These are phyloP conservation scores for Fusarium sp. DNA, from an alignment of 2,329 filamentous ascomycete genomes.

Conservation along the genomic window DNA sequence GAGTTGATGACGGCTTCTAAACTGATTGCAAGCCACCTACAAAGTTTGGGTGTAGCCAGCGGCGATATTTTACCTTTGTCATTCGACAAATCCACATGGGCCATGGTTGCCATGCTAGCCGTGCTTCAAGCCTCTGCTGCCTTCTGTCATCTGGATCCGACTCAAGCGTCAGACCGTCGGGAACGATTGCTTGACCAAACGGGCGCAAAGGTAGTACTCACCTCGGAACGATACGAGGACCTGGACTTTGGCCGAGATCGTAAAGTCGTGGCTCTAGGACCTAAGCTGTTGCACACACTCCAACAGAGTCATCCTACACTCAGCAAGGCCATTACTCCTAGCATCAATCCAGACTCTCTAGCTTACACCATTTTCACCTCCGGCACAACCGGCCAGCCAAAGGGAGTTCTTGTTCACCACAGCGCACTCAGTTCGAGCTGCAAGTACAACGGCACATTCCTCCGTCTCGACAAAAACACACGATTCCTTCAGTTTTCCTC, in stretches of 20 bases:
- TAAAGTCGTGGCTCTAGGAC: slow-evolving; percentile 8
- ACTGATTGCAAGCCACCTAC: neutral
- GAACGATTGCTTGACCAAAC: neutral
- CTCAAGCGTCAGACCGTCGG: slow-evolving; percentile 23
- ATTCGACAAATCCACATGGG: slow-evolving; percentile 25
- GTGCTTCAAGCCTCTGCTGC: slow-evolving; percentile 53
- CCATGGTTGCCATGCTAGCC: slow-evolving; percentile 49
- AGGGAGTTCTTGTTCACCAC: slow-evolving; percentile 4
- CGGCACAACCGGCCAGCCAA: neutral
- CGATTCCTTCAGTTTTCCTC: slow-evolving; percentile 6
- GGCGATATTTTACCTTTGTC: slow-evolving; percentile 5
- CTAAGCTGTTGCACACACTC: slow-evolving; percentile 1
- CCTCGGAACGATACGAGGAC: slow-evolving; percentile 6
- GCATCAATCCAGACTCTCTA: slow-evolving; percentile 1
- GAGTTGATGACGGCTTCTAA: neutral
- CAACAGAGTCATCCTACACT: neutral
- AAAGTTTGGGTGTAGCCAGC: neutral
- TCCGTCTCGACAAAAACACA: neutral
- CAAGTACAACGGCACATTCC: neutral
- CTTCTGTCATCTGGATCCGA: slow-evolving; percentile 54
- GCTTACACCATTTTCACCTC: slow-evolving; percentile 13
- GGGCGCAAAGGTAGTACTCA: slow-evolving; percentile 5
- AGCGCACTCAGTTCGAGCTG: slow-evolving; percentile 14
- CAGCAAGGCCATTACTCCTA: neutral
- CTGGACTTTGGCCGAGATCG: slow-evolving; percentile 7